phyloP scores from a whole-genome alignment of 768 basidiomycete genomes.

The Lactarius vividus region DNA sequence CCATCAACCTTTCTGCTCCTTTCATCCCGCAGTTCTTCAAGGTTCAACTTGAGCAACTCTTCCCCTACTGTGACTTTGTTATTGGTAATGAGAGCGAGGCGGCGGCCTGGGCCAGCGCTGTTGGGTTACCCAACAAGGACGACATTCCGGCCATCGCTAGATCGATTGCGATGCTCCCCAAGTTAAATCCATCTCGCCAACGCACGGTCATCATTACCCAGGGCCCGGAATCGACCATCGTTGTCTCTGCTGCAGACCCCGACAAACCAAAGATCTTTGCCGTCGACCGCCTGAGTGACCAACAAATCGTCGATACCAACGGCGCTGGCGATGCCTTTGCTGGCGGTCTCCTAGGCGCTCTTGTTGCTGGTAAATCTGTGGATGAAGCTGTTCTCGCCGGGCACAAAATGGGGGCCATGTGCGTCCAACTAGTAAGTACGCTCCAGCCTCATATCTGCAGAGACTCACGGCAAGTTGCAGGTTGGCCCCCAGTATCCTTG shows the following conservation, averaged over 20 bases:
- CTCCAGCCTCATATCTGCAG: background rate
- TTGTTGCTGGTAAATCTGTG: constrained; percentile 71
- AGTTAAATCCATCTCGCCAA: constrained; percentile 70
- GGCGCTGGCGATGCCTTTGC: constrained; percentile 98
- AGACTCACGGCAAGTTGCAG: constrained; percentile 32
- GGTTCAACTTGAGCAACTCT: constrained; percentile 71
- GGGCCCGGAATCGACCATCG: constrained; percentile 73
- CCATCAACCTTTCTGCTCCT: constrained; percentile 92
- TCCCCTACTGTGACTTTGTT: constrained; percentile 84
- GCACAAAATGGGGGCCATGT: constrained; percentile 83
- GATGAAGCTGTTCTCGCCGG: constrained; percentile 81
- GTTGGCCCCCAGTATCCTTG: constrained; percentile 56
- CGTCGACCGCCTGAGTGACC: constrained; percentile 56
- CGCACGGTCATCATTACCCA: constrained; percentile 91
- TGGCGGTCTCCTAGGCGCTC: constrained; percentile 90
- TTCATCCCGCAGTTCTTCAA: constrained; percentile 96
- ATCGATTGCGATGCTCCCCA: constrained; percentile 70
- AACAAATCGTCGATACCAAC: constrained; percentile 91
- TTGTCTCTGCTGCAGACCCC: constrained; percentile 60
- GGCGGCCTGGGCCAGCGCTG: constrained; percentile 74
- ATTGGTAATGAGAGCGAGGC: constrained; percentile 98
- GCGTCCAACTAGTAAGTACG: constrained; percentile 67
- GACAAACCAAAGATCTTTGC: constrained; percentile 54
- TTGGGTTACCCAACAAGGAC: constrained; percentile 62
- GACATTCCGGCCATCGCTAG: constrained; percentile 61